Conservation (phyloP, 495 filamentous ascomycete species). For the Penicillium soppii region DNA sequence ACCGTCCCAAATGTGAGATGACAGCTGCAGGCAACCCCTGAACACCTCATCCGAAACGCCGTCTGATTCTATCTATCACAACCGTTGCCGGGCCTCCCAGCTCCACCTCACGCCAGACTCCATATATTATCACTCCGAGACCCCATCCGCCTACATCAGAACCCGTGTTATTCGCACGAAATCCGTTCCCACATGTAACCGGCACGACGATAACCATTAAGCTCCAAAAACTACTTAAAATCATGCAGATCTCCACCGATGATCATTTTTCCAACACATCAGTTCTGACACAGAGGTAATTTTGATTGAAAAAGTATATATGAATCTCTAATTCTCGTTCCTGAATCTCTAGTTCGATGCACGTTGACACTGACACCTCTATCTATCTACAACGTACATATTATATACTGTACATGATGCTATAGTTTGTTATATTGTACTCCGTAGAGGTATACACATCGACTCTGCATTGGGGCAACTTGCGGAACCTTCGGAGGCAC, state of each 20-base stretch:
- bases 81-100: constrained; percentile 9
- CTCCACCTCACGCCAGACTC: constrained; percentile 4
- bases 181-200: constrained; percentile 5
- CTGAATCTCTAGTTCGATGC: neutral
- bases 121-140: constrained; percentile 7
- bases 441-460: too few relatives aligned
- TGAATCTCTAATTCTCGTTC: neutral
- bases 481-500: neutral
- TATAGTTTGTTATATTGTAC: neutral
- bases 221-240: constrained; percentile 2
- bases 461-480: neutral
- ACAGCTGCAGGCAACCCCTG: constrained; percentile 8
- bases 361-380: neutral
- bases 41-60: neutral
- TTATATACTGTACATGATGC: neutral
- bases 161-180: constrained; percentile 2
- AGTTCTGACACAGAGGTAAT: constrained; percentile 12
- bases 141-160: constrained; percentile 4
- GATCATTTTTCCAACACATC: neutral
- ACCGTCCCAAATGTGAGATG: neutral
- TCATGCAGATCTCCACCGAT: constrained; percentile 5
- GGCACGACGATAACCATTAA: neutral
- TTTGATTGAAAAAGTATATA: constrained; percentile 1
- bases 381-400: neutral
- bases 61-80: constrained; percentile 5